Conservation (phyloP, 257 asterid species). For the Solanum chilense region DNA sequence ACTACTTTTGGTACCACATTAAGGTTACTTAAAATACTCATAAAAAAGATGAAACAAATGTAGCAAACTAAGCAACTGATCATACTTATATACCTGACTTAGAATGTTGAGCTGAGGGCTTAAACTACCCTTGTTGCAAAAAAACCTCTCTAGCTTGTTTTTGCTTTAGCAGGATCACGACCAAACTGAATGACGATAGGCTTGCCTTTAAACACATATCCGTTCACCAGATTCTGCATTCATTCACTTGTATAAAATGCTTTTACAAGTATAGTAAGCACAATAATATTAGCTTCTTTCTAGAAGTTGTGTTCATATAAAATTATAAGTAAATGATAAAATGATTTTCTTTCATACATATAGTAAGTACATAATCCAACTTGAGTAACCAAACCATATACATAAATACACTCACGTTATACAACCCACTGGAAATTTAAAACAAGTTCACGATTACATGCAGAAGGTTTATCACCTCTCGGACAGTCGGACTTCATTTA, state of each 20-base stretch:
- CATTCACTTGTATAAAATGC: neutral
- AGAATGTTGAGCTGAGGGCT: neutral
- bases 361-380: neutral
- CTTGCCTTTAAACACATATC: constrained; percentile 76
- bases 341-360: neutral
- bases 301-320: neutral
- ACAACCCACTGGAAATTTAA: neutral
- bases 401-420: neutral
- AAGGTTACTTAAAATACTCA: neutral
- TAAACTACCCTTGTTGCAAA: neutral
- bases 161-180: constrained; percentile 41
- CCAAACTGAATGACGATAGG: constrained; percentile 90
- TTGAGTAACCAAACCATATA: neutral
- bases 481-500: neutral
- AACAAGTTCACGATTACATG: neutral
- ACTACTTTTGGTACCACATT: neutral
- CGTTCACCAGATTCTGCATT: constrained; percentile 73
- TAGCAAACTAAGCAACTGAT: neutral
- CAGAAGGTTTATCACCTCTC: neutral
- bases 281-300: neutral
- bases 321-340: neutral
- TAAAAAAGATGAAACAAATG: neutral
- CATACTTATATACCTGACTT: neutral
- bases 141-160: constrained; percentile 13
- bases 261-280: neutral